Conservation (phyloP, 2,329 filamentous ascomycete genomes). For the Exutisphaerella laricina region DNA sequence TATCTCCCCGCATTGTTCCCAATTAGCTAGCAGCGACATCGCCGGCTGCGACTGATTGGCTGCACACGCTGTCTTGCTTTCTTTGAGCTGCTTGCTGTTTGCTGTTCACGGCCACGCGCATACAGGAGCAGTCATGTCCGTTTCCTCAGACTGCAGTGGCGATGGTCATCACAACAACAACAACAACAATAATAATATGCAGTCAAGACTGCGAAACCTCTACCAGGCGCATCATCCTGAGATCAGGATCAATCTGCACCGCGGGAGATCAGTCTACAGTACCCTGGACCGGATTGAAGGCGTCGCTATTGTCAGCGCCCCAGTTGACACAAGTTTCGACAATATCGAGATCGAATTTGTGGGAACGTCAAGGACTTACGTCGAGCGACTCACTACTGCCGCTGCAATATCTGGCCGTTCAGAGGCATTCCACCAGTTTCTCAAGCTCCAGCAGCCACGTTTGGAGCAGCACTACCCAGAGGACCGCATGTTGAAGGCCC, state of each 20-base stretch:
- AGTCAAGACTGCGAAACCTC: constrained; percentile 23
- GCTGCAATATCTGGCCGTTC: constrained; percentile 50
- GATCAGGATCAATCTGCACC: constrained; percentile 41
- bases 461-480: constrained; percentile 49
- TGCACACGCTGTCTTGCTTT: not conserved
- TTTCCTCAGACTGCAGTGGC: constrained; percentile 7
- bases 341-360: constrained; percentile 54
- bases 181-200: constrained; percentile 17
- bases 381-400: constrained; percentile 51
- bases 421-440: constrained; percentile 55
- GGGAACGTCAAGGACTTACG: constrained; percentile 48
- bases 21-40: constrained; percentile 2
- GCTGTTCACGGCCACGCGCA: constrained; percentile 4
- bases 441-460: constrained; percentile 58
- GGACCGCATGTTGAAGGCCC: constrained; percentile 50
- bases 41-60: constrained; percentile 6
- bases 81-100: constrained; percentile 5
- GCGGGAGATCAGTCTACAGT: constrained; percentile 45
- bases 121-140: constrained; percentile 13
- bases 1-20: constrained; percentile 6
- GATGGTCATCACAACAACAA: constrained; percentile 8
- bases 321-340: constrained; percentile 52
- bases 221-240: constrained; percentile 33
- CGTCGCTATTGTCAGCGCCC: constrained; percentile 45
- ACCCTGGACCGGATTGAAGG: constrained; percentile 55